A percentile compares a stretch with the other conserved stretches of the same genome.
These are phyloP conservation scores for Malassezia yamatoensis DNA, from an alignment of 1,284 basidiomycete species.

Conservation along the genomic window DNA sequence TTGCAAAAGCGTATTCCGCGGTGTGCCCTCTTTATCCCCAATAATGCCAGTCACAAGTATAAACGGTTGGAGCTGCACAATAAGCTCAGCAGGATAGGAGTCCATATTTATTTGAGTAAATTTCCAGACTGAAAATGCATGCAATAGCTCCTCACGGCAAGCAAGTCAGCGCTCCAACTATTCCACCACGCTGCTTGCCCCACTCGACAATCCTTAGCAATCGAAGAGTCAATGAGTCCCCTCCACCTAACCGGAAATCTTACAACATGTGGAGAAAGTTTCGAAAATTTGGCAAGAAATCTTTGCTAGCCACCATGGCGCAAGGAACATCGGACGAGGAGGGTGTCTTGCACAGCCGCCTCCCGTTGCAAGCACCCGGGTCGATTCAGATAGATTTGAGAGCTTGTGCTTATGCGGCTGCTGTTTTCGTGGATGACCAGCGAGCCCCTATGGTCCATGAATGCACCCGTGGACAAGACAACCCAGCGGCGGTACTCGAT, in stretches of 20 bases:
- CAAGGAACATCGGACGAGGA: background rate
- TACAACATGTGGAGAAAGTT: no score
- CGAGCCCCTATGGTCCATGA: background rate
- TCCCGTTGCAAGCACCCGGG: no score
- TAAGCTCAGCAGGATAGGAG: conserved; percentile 21
- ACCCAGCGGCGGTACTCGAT: background rate
- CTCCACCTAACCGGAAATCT: no score
- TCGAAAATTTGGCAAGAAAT: no score
- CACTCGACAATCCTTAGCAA: background rate
- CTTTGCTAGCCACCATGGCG: background rate
- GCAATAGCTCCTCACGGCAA: no score
- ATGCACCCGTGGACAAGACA: background rate
- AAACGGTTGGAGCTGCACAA: conserved; percentile 19
- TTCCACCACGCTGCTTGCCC: no score
- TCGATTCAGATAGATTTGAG: conserved; percentile 2
- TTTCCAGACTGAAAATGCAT: background rate
- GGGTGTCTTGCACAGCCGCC: no score
- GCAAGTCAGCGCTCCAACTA: no score
- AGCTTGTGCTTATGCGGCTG: conserved; percentile 7
- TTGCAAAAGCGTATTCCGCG: no score
- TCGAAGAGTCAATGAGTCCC: background rate
- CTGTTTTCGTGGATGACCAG: background rate
- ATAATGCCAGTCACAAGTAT: conserved; percentile 19
- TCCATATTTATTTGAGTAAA: conserved; percentile 9
- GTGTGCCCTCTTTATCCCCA: background rate